A percentile compares a stretch with the other conserved stretches of the same genome.
Conservation (phyloP, 1,284 basidiomycete genomes). For the Ustilago sp. region DNA sequence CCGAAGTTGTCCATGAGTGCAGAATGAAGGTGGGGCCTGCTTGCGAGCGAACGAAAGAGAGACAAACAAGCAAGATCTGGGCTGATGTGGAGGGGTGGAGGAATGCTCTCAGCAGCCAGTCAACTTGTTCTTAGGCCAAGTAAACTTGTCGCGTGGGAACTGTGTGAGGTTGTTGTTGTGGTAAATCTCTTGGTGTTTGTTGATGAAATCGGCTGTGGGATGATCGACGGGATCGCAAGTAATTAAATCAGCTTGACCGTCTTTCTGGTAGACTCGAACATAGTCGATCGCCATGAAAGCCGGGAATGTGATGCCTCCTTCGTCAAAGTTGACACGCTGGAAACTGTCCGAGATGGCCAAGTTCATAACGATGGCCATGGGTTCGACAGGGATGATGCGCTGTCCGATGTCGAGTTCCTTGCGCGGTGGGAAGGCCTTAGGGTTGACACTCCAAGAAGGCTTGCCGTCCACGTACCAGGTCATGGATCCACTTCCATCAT, state of each 20-base stretch:
- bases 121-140: conserved; percentile 62
- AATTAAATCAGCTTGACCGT: conserved; percentile 43
- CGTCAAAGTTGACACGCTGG: conserved; percentile 59
- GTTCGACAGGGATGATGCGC: conserved; percentile 63
- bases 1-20: conserved; percentile 7
- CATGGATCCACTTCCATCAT: conserved; percentile 56
- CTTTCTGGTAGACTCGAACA: conserved; percentile 65
- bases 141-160: conserved; percentile 47
- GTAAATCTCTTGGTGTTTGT: conserved; percentile 61
- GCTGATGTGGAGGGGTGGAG: neutral
- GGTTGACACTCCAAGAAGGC: conserved; percentile 62
- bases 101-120: conserved; percentile 42
- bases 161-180: conserved; percentile 63
- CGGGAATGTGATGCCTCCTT: conserved; percentile 52
- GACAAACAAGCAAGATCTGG: neutral
- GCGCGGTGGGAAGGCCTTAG: conserved; percentile 42
- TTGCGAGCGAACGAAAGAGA: neutral
- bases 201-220: conserved; percentile 66
- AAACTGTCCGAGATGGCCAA: conserved; percentile 63
- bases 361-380: conserved; percentile 66
- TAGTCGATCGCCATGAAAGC: conserved; percentile 61
- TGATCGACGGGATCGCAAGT: conserved; percentile 64
- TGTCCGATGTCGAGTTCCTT: conserved; percentile 52
- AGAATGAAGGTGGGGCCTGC: neutral
- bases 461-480: conserved; percentile 67